Conservation (phyloP, 2,329 filamentous ascomycete species). For the Trichoderma breve region DNA sequence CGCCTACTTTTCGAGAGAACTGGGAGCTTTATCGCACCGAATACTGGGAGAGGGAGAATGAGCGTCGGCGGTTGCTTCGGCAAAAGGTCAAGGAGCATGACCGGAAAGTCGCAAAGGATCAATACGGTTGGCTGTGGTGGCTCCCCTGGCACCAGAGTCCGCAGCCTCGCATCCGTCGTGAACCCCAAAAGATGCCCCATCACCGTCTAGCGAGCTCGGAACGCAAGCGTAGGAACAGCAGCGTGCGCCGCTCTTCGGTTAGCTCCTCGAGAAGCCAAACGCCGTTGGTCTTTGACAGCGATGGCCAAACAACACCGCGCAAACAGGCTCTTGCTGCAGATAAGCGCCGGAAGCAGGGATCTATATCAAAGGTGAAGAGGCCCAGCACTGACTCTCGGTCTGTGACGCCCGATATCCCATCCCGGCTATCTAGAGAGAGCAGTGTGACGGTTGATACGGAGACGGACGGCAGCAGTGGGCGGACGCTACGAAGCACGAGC, state of each 20-base stretch:
- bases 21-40: constrained; percentile 94
- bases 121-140: constrained; percentile 82
- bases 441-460: constrained; percentile 31
- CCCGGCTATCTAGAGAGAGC: constrained; percentile 51
- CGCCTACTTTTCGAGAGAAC: constrained; percentile 88
- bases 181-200: constrained; percentile 38
- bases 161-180: constrained; percentile 33
- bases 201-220: constrained; percentile 45
- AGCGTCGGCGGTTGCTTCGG: constrained; percentile 72
- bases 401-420: constrained; percentile 54
- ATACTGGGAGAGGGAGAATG: constrained; percentile 97
- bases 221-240: constrained; percentile 51
- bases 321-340: constrained; percentile 50
- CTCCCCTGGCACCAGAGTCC: constrained; percentile 60
- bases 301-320: constrained; percentile 39
- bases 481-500: constrained; percentile 27
- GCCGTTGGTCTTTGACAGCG: constrained; percentile 47
- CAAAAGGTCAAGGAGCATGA: constrained; percentile 67
- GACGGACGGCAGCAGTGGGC: constrained; percentile 24
- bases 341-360: constrained; percentile 51
- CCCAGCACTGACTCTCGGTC: constrained; percentile 50
- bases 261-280: constrained; percentile 52
- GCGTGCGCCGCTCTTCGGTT: constrained; percentile 51
- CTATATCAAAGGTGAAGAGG: constrained; percentile 44
- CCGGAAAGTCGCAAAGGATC: constrained; percentile 63